Base-by-base conservation (phyloP, 192 early-diverging fungal genomes). In the Linnemannia hyalina region DNA sequence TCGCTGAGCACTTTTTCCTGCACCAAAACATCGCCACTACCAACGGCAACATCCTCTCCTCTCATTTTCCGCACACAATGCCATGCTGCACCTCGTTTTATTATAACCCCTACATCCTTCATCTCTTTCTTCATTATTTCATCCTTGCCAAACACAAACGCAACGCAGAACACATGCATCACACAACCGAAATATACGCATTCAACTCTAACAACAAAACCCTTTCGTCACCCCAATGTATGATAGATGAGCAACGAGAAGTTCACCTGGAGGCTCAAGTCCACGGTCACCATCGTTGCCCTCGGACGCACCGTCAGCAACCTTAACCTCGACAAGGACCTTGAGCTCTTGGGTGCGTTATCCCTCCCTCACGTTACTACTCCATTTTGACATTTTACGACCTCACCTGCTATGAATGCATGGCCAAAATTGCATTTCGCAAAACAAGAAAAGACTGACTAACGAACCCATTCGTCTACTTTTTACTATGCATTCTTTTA, bases 261-360 rank as follows among this genome's bases (percentile, higher is more conserved):
- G 32, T 86, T 89, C 54, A 82, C 75, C 36, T 89, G 82, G 80
- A 70, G 74, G 4, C 47, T 88, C 42, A 78, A 76, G 52, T 73
- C 82, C 46, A 88, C 77, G 57, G 73, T 90, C 73, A 88, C 76
- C 55, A 75, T 90, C 32, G 60, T 80, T 68, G 77, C 82, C 74
- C 80, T 89, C 65, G 81, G 86, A 22, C 78, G 80, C 60, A 90
- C 88, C 68, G 88, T 88, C 65, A 80, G 78, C 36, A 88, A 89
- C n/a, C 76, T 92, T 36, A 54, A 89, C 2, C 74, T 93, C n/a
- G 47, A 89, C 74, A 93, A 93, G 81, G 49, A 84, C 10, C 77
- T 93, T n/a, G 73, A 54, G 1, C 65, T 92, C 63, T 20, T 46
- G 7, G 89, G 89, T 82, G 87, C 80, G 75, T 40, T 32, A 18